These are phyloP conservation scores for Lepiota brunneoincarnata DNA, from an alignment of 768 basidiomycete genomes.

Conservation along the genomic window DNA sequence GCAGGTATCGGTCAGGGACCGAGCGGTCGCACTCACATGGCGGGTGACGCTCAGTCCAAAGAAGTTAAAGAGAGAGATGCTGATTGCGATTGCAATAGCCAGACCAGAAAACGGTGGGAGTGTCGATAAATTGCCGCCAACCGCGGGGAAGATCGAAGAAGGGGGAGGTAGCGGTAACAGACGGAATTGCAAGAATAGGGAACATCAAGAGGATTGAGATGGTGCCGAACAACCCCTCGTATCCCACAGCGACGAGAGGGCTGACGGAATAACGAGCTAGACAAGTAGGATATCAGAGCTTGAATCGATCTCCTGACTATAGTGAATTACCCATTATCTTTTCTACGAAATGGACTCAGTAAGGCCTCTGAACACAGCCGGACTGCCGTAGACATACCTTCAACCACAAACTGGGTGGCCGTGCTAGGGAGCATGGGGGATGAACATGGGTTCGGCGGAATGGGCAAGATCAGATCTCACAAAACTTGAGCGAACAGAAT, in stretches of 20 bases:
- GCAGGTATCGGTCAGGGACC: slow-evolving; percentile 92
- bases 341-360: slow-evolving; percentile 40
- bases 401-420: slow-evolving; percentile 90
- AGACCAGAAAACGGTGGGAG: slow-evolving; percentile 66
- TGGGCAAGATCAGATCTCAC: slow-evolving; percentile 42
- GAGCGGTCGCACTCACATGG: slow-evolving; percentile 89
- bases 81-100: slow-evolving; percentile 69
- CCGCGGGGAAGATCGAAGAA: slow-evolving; percentile 90
- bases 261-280: slow-evolving; percentile 71
- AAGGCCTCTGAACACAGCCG: slow-evolving; percentile 6
- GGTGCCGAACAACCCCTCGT: slow-evolving; percentile 90
- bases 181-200: slow-evolving; percentile 74
- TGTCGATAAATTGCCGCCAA: slow-evolving; percentile 84
- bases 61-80: slow-evolving; percentile 83
- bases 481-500: slow-evolving; percentile 94
- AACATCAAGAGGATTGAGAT: slow-evolving; percentile 75
- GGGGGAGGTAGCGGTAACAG: slow-evolving; percentile 57
- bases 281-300: slow-evolving; percentile 9
- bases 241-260: slow-evolving; percentile 91
- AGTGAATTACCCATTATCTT: slow-evolving; percentile 72
- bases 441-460: slow-evolving; percentile 15
- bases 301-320: not conserved
- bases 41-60: slow-evolving; percentile 92
- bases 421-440: slow-evolving; percentile 60
- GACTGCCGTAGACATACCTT: slow-evolving; percentile 39